Base-by-base conservation (phyloP, 805 yeast genomes). In the Hanseniaspora nectarophila region DNA sequence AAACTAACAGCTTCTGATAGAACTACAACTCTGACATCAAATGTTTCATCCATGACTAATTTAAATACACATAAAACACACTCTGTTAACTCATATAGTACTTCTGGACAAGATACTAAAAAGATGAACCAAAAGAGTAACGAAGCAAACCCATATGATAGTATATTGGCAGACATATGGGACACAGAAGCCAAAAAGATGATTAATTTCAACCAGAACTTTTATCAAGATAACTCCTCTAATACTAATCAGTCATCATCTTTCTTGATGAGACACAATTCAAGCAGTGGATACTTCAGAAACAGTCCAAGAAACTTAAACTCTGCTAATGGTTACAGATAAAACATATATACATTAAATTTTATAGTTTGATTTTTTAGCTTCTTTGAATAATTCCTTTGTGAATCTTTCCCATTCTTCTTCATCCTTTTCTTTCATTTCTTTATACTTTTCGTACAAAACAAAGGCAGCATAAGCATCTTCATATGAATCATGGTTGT, bases 401-500 rank as follows among this genome's bases (percentile, higher is more conserved):
- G 92, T 71, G 1, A 78, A 73, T 4, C 64, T 67, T 40, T 83
- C 85, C 54, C 90, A 75, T 28, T 70, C 72, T 0, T 85, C 90
- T 0, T 67, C 64, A 3, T 70, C 73, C 4, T 23, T 26, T 9
- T 37, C 44, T 20, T 42, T 32, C 56, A 90, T 71, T 56, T 82
- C 81, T 60, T 76, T 66, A 61, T 85, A 90, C 60, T 78, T 80
- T 55, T 78, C 76, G 68, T 85, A 94, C 33, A 92, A 68, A 43
- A 76, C 66, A 58, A 92, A 72, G 0, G 99, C 97, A 10, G 94
- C 82, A 53, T 73, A 70, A 0, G 99, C 97, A 69, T 92, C 99
- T 62, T 92, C 98, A 43, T 92, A 88, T 0, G 97, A 90, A 63
- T 94, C 97, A 66, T 92, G 99, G 62, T 90, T 90, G 1, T 92